These are phyloP conservation scores for Paramecium caudatum DNA, from an alignment of 73 alveolate genomes.

Conservation along the genomic window DNA sequence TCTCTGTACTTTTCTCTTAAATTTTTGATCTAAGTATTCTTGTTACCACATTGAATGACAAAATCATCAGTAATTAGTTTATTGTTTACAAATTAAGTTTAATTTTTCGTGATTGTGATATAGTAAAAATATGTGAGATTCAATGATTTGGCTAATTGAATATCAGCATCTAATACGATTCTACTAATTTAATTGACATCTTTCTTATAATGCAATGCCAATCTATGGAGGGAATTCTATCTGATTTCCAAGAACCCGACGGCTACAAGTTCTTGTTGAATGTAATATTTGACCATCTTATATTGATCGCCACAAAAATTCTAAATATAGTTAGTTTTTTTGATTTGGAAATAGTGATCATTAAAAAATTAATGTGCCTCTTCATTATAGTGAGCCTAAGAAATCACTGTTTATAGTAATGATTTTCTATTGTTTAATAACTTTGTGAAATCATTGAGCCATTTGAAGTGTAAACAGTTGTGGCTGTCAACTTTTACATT, in stretches of 20 bases:
- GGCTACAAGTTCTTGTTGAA: background rate
- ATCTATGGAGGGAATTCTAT: slow-evolving; percentile 4
- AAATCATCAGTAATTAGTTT: background rate
- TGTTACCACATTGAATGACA: background rate
- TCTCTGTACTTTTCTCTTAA: background rate
- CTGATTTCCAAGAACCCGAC: background rate
- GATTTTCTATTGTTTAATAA: background rate
- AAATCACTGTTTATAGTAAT: background rate
- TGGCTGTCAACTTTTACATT: background rate
- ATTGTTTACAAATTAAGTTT: background rate
- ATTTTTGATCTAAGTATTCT: background rate
- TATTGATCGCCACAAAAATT: background rate
- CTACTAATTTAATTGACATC: background rate
- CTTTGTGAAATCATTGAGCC: slow-evolving; percentile 16
- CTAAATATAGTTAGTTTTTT: background rate
- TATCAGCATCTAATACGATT: background rate
- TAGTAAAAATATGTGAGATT: background rate
- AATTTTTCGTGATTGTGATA: background rate
- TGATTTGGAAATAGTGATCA: background rate
- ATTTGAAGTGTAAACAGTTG: background rate
- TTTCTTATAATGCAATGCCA: background rate
- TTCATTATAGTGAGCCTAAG: background rate
- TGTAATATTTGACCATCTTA: background rate
- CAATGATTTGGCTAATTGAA: background rate
- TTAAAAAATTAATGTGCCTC: slow-evolving; percentile 18